Evolutionary conservation across 176 grass and related monocot genomes (phyloP), one percentile per base, ranked within the genome.

Genomic region (Phoenix dactylifera): DNA sequence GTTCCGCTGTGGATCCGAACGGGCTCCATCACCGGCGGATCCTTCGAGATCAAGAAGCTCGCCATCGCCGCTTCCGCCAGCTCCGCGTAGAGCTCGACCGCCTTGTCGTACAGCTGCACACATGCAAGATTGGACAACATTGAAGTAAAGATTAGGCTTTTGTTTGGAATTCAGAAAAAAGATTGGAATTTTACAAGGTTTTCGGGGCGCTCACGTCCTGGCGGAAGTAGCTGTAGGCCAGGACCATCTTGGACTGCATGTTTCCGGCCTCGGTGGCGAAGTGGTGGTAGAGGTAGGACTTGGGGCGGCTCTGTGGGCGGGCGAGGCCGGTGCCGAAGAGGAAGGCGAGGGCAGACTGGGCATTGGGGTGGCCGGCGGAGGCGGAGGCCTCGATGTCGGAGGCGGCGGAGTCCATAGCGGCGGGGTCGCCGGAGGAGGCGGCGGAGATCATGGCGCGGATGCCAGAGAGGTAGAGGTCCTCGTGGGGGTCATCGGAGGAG

Each of bases 161-260:
- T 44, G 35, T 14, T 2, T 3, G 10, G 35, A 9, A 44, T 44
- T 12, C 35, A 2, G 6, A 12, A 44, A 32, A 39, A 44, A 44
- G 9, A 44, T 44, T 44, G 35, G 35, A 28, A 3, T 44, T 44
- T 44, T 44, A 12, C 10, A 9, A 12, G 35, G 35, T 12, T 44
- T 44, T 44, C 9, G 7, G 10, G 2, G 7, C 10, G 7, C 28
- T 77, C 60, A 98, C 93, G 63, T 91, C 81, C 77, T 92, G 84
- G 16, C 84, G 87, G 70, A 92, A 92, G 58, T 85, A 92, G 63
- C 81, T 74, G 65, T 98, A 98, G 22, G 84, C 93, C 2, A 98
- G 76, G 19, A 85, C 87, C 93, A 98, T 98, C 76, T 92, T 98
- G 26, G 93, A 98, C 70, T 92, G 93, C 48, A 88, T 67, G 72